phyloP scores from a whole-genome alignment of 2,329 filamentous ascomycete species.

The Coniochaeta sp. region DNA sequence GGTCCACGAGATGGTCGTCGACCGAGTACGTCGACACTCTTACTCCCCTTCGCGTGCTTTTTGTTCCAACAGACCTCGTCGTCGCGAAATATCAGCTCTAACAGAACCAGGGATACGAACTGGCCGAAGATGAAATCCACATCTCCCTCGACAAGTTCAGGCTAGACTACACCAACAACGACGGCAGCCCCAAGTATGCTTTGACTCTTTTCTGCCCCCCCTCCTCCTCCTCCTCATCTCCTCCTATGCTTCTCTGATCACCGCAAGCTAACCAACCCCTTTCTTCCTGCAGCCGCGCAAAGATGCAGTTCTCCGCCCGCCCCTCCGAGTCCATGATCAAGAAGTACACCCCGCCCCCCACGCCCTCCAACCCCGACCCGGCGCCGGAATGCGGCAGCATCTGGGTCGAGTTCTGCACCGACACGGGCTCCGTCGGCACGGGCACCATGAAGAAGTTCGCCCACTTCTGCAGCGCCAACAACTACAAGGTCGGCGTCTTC shows the following conservation, averaged over 20 bases:
- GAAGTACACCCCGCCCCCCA: constrained; percentile 71
- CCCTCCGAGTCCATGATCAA: constrained; percentile 78
- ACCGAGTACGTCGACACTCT: constrained; percentile 57
- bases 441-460: constrained; percentile 89
- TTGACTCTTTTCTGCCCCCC: not conserved
- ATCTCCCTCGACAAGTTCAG: constrained; percentile 81
- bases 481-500: constrained; percentile 87
- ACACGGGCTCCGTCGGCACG: constrained; percentile 70
- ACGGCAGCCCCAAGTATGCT: constrained; percentile 69
- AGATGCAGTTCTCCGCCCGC: constrained; percentile 81
- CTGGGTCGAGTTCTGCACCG: constrained; percentile 82
- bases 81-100: not conserved
- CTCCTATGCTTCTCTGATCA: too few species aligned
- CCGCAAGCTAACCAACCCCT: not conserved
- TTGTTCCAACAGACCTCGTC: constrained; percentile 6
- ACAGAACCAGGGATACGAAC: constrained; percentile 71
- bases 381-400: constrained; percentile 74
- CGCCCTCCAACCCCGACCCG: constrained; percentile 61
- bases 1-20: constrained; percentile 87
- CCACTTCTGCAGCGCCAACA: constrained; percentile 68
- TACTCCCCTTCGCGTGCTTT: constrained; percentile 4
- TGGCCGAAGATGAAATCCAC: constrained; percentile 81
- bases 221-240: not conserved
- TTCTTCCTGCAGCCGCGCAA: constrained; percentile 54
- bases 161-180: constrained; percentile 59